These are phyloP conservation scores for Mollisiaceae sp. DNA, from an alignment of 2,329 filamentous ascomycete genomes.

Conservation along the genomic window DNA sequence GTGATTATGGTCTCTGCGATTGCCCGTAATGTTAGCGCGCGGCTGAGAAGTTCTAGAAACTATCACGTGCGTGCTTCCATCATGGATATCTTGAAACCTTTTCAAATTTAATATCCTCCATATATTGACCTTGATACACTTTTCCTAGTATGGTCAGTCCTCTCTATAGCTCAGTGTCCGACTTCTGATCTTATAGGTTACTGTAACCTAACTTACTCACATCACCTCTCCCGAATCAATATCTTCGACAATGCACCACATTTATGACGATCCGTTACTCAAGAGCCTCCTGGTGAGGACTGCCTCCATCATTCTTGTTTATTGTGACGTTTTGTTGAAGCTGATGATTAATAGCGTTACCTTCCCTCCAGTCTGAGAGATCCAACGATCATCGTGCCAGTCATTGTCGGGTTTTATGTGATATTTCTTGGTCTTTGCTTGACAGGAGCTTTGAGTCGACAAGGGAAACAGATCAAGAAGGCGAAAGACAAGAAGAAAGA, in stretches of 20 bases:
- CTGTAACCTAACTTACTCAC: neutral
- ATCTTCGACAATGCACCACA: slow-evolving; percentile 2
- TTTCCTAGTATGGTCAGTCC: neutral
- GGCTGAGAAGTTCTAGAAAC: slow-evolving; percentile 5
- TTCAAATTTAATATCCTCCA: neutral
- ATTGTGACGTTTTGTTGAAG: neutral
- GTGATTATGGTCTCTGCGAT: neutral
- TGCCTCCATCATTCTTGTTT: neutral
- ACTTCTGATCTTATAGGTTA: neutral
- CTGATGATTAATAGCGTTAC: slow-evolving; percentile 10
- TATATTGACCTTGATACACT: neutral
- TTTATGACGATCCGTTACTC: slow-evolving; percentile 2
- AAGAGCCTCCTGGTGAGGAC: slow-evolving; percentile 10
- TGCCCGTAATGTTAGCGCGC: slow-evolving; percentile 2
- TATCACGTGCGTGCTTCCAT: neutral
- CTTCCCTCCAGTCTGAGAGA: slow-evolving; percentile 21
- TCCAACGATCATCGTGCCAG: slow-evolving; percentile 20
- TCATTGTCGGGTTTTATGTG: slow-evolving; percentile 27
- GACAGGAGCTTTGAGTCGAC: slow-evolving; percentile 23
- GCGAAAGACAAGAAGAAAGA: slow-evolving; percentile 19
- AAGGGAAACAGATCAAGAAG: slow-evolving; percentile 17
- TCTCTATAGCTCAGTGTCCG: neutral
- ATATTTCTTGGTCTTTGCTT: slow-evolving; percentile 26
- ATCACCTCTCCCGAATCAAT: neutral
- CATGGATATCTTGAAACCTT: neutral